A percentile compares a stretch with the other conserved stretches of the same genome.
phyloP scores from a whole-genome alignment of 352 stramenopile genomes.

The Phytophthora ohioensis region DNA sequence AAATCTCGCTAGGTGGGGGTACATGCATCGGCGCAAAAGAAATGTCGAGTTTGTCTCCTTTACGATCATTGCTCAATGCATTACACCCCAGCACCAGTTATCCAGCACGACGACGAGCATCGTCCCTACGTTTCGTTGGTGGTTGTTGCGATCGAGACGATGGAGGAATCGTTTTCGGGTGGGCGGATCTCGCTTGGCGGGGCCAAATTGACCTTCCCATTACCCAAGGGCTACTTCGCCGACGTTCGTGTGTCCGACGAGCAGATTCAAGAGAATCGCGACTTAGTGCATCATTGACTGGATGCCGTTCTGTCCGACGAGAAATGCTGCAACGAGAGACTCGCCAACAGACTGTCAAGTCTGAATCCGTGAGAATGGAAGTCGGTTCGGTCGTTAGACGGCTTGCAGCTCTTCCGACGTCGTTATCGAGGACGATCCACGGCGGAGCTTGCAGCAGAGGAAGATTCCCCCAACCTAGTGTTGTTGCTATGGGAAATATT shows the following conservation, averaged over 20 bases:
- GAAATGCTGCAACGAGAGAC: constrained; percentile 24
- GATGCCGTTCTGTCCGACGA: constrained; percentile 12
- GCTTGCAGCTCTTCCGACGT: constrained; percentile 19
- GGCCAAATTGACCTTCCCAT: constrained; percentile 19
- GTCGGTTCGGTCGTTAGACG: constrained; percentile 11
- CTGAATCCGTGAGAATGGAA: constrained; percentile 22
- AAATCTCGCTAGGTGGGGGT: constrained; percentile 10
- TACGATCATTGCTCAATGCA: constrained; percentile 1
- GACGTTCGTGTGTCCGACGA: constrained; percentile 12
- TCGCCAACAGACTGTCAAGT: constrained; percentile 9
- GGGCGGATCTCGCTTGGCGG: not conserved
- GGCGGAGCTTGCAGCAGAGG: constrained; percentile 18
- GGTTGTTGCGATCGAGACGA: not conserved
- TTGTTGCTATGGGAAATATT: constrained; percentile 29
- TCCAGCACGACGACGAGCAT: constrained; percentile 4
- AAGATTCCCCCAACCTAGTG: constrained; percentile 28
- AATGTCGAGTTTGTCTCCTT: constrained; percentile 7
- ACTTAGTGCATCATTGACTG: constrained; percentile 2
- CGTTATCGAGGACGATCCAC: constrained; percentile 8
- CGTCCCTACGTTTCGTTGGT: constrained; percentile 12
- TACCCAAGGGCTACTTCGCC: constrained; percentile 27
- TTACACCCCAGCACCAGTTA: not conserved
- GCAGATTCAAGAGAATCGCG: constrained; percentile 15
- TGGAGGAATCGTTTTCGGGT: constrained; percentile 24
- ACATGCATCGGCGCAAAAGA: constrained; percentile 19